Base-by-base conservation (phyloP, 495 filamentous ascomycete genomes). In the Talaromyces stipitatus region DNA sequence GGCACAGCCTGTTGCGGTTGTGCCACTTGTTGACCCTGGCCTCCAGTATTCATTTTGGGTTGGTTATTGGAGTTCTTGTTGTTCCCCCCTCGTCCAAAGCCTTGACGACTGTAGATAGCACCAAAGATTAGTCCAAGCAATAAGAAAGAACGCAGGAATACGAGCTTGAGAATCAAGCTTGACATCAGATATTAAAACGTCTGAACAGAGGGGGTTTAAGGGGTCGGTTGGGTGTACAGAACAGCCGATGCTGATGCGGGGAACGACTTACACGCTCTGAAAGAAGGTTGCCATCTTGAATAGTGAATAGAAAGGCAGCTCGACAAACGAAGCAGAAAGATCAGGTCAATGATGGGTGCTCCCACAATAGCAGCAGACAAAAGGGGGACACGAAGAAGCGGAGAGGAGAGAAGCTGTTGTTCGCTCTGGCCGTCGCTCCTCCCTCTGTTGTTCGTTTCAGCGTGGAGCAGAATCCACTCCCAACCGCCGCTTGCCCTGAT, bases 211-310 rank as follows among this genome's bases (percentile, higher is more conserved):
- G 23, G 48, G 48, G 23, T 4, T 30, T 18, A 47, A 47, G 43
- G 43, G 43, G 43, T 41, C 18, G 43, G 43, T 41, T 41, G 43
- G 43, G 43, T 24, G 43, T 47, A 47, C 43, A 47, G 16, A 52
- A 30, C 22, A 52, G 16, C 26, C 27, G 26, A 12, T 29, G 50
- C 11, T 48, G 43, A 56, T 46, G 47, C 38, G 36, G 50, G 56
- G 57, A 33, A 22, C 11, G 14, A 60, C 51, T 55, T 57, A 60
- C 87, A 90, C 86, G 68, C 86, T 87, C 67, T 87, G 88, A 64
- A 90, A 88, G 66, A 89, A 79, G 69, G 84, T 87, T 58, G 86
- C 85, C 87, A 90, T 90, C 56, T 62, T 80, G 66, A 51, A 4
- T 45, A 36, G 14, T 52, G n/a, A 30, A 60, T 1, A 22, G 7